phyloP scores from a whole-genome alignment of 257 asterid genomes.

The Haberlea rhodopensis region DNA sequence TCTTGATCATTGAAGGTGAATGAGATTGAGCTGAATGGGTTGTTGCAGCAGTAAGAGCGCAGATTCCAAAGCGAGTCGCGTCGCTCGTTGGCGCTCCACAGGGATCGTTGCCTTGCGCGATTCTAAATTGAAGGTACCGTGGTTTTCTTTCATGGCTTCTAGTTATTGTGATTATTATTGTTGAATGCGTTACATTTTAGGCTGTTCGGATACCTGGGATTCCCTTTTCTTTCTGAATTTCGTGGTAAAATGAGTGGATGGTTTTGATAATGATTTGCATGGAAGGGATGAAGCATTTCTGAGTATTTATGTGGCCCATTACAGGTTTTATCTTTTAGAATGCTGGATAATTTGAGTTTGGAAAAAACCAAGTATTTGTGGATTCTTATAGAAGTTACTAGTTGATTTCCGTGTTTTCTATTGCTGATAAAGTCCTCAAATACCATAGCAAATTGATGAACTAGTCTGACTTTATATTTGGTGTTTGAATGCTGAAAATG shows the following conservation, averaged over 20 bases:
- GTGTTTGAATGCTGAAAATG: conserved; percentile 9
- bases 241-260: not conserved
- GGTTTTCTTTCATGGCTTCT: not conserved
- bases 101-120: conserved; percentile 95
- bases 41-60: conserved; percentile 66
- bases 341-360: not conserved
- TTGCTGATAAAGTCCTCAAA: not conserved
- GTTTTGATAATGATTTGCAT: not conserved
- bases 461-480: conserved; percentile 6
- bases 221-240: conserved; percentile 5
- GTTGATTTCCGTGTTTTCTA: not conserved
- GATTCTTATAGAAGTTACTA: not conserved
- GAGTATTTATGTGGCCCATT: not conserved
- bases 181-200: not conserved
- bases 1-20: conserved; percentile 33
- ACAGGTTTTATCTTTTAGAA: conserved; percentile 7
- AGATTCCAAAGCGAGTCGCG: conserved; percentile 67
- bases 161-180: not conserved
- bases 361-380: not conserved
- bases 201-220: conserved; percentile 6
- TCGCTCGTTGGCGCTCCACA: conserved; percentile 92
- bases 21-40: conserved; percentile 46
- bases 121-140: conserved; percentile 73
- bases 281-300: conserved; percentile 1
- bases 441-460: not conserved